These are phyloP conservation scores for Ophiostoma perfectum DNA, from an alignment of 2,329 filamentous ascomycete genomes.

Conservation along the genomic window DNA sequence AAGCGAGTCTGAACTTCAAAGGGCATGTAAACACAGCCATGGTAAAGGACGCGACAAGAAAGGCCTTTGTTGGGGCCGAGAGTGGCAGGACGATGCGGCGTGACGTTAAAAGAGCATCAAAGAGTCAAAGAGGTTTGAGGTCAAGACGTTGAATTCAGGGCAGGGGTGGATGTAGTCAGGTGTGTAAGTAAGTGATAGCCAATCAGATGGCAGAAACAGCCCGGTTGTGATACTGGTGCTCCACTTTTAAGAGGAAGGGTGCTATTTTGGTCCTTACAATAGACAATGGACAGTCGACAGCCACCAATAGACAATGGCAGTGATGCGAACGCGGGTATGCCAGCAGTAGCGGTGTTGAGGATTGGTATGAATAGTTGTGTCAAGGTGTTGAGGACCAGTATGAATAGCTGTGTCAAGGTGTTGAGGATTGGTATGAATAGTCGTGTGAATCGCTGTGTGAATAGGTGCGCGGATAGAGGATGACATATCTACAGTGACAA, in stretches of 20 bases:
- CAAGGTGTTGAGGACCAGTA: too few relatives aligned
- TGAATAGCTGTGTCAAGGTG: too few relatives aligned
- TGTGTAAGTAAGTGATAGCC: not conserved
- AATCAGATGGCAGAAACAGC: not conserved
- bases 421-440: too few relatives aligned
- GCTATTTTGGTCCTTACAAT: conserved; percentile 8
- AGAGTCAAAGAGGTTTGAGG: not conserved
- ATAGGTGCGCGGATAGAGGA: too few relatives aligned
- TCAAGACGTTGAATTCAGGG: conserved; percentile 2
- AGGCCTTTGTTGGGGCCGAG: conserved; percentile 1
- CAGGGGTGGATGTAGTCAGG: conserved; percentile 1
- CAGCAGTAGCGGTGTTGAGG: too few relatives aligned
- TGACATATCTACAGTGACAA: too few relatives aligned
- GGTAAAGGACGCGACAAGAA: too few relatives aligned
- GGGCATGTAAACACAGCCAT: too few relatives aligned
- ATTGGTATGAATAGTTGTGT: too few relatives aligned
- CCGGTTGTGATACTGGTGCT: not conserved
- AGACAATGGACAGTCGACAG: not conserved
- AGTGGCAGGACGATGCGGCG: not conserved
- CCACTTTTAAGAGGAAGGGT: conserved; percentile 8
- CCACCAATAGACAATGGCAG: not conserved
- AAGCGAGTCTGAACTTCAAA: too few relatives aligned
- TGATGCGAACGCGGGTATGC: not conserved
- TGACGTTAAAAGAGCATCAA: not conserved
- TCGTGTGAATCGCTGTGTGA: too few relatives aligned